Evolutionary conservation across 148 eudicot genomes (phyloP).

Genomic region (Rhododendron griersonianum): DNA sequence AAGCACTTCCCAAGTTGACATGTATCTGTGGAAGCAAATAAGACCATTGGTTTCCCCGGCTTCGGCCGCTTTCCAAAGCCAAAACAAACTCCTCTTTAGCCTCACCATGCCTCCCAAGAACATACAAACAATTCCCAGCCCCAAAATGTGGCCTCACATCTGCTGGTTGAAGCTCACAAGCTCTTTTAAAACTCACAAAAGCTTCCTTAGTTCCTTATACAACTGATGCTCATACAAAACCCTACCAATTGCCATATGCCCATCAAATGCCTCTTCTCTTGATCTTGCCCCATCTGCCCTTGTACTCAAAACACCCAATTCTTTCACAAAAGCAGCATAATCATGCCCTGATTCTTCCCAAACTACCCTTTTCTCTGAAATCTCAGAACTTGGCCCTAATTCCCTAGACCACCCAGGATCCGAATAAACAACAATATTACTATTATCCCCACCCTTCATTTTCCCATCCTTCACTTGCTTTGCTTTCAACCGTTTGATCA

Average conservation of each 20-base stretch:
- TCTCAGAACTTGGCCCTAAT: conserved; percentile 59
- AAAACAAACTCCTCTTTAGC: conserved; percentile 69
- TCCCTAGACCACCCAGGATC: conserved; percentile 94
- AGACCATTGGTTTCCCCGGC: conserved; percentile 85
- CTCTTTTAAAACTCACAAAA: conserved; percentile 78
- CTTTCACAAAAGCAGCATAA: conserved; percentile 63
- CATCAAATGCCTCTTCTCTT: conserved; percentile 88
- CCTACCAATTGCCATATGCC: conserved; percentile 95
- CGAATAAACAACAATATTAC: conserved; percentile 51
- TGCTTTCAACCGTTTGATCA: conserved; percentile 63
- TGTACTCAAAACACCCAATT: conserved; percentile 71
- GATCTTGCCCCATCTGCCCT: conserved; percentile 85
- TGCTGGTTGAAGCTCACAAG: conserved; percentile 79
- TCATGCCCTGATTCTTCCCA: conserved; percentile 85
- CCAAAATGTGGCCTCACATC: conserved; percentile 96
- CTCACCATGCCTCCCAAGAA: conserved; percentile 46
- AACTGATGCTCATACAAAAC: too few species aligned
- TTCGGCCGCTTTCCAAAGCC: conserved; percentile 83
- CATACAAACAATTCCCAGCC: conserved; percentile 84
- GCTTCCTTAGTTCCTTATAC: too few species aligned
- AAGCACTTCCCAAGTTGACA: conserved; percentile 91
- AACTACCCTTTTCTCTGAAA: conserved; percentile 54
- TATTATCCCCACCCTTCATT: conserved; percentile 48
- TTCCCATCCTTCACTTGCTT: conserved; percentile 68
- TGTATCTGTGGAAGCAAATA: conserved; percentile 87